phyloP scores from a whole-genome alignment of 1,284 basidiomycete species.

The Phellopilus nigrolimitatus region DNA sequence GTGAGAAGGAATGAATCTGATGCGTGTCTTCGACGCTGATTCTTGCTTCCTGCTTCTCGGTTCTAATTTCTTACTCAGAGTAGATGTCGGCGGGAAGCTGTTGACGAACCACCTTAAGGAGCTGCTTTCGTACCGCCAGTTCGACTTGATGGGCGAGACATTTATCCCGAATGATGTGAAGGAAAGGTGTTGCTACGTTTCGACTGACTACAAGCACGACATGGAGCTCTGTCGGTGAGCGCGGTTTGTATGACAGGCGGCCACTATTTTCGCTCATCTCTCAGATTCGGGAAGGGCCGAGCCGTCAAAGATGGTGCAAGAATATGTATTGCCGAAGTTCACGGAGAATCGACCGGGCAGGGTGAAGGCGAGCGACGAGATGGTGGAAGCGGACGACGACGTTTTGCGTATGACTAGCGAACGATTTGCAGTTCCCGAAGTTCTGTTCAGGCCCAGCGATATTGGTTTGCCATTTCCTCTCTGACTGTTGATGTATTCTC shows the following conservation, averaged over 20 bases:
- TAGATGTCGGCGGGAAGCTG: slow-evolving; percentile 92
- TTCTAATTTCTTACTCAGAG: slow-evolving; percentile 54
- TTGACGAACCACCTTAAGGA: slow-evolving; percentile 94
- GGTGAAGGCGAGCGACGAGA: slow-evolving; percentile 52
- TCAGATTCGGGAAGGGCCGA: slow-evolving; percentile 38
- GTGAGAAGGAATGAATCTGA: slow-evolving; percentile 34
- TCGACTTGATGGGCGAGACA: slow-evolving; percentile 98
- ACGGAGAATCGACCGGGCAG: slow-evolving; percentile 66
- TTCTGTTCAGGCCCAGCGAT: slow-evolving; percentile 84
- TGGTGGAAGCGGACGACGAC: slow-evolving; percentile 62
- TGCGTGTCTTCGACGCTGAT: neutral
- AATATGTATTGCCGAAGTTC: slow-evolving; percentile 89
- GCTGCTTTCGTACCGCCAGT: slow-evolving; percentile 89
- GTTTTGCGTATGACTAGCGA: slow-evolving; percentile 86
- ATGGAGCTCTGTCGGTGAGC: slow-evolving; percentile 77
- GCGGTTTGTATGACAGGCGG: slow-evolving; percentile 9
- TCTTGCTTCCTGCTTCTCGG: too few species aligned
- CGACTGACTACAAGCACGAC: slow-evolving; percentile 68
- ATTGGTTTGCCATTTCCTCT: slow-evolving; percentile 56
- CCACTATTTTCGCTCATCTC: slow-evolving; percentile 16
- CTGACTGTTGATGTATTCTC: slow-evolving; percentile 15
- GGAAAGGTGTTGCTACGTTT: slow-evolving; percentile 84
- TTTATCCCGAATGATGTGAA: slow-evolving; percentile 90
- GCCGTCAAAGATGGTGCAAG: slow-evolving; percentile 66
- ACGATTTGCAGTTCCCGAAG: slow-evolving; percentile 84